A percentile compares a stretch with the other conserved stretches of the same genome.
Evolutionary conservation across 2,329 filamentous ascomycete genomes (phyloP).

Genomic region (Arthroderma sp.): DNA sequence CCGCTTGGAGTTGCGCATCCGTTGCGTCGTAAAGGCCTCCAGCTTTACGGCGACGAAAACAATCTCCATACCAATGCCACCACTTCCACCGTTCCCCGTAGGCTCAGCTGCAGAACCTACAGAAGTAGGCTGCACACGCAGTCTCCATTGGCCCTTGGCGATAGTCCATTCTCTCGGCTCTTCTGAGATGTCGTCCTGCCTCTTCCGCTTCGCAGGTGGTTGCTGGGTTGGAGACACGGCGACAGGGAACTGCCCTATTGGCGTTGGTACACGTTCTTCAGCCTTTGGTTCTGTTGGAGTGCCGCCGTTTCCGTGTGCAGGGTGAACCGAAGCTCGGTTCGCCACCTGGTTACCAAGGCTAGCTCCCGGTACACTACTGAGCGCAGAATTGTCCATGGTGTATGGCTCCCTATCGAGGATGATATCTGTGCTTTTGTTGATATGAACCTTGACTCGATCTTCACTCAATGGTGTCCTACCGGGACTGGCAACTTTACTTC

Average conservation of each 20-base stretch:
- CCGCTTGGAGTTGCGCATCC: conserved; percentile 50
- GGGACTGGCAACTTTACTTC: conserved; percentile 50
- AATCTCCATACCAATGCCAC: conserved; percentile 47
- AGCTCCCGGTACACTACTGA: too few species aligned
- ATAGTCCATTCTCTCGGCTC: conserved; percentile 45
- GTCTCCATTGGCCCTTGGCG: conserved; percentile 56
- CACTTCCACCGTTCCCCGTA: conserved; percentile 17
- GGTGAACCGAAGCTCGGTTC: too few species aligned
- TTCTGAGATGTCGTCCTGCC: conserved; percentile 31
- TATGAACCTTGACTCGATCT: conserved; percentile 51
- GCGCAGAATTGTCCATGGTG: too few species aligned
- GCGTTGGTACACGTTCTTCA: background rate
- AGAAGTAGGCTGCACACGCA: conserved; percentile 46
- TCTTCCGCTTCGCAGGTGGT: conserved; percentile 27
- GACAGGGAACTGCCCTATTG: background rate
- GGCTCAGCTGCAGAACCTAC: conserved; percentile 16
- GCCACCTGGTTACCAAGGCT: too few species aligned
- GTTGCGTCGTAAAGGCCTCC: conserved; percentile 55
- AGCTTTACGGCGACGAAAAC: conserved; percentile 63
- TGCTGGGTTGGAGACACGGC: conserved; percentile 5
- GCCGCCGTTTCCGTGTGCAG: too few species aligned
- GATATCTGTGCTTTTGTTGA: conserved; percentile 40
- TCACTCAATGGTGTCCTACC: conserved; percentile 56
- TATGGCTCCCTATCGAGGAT: conserved; percentile 25
- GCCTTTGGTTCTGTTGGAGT: background rate